Base-by-base conservation (phyloP, 2,329 filamentous ascomycete genomes). In the Thyridium curvatum region DNA sequence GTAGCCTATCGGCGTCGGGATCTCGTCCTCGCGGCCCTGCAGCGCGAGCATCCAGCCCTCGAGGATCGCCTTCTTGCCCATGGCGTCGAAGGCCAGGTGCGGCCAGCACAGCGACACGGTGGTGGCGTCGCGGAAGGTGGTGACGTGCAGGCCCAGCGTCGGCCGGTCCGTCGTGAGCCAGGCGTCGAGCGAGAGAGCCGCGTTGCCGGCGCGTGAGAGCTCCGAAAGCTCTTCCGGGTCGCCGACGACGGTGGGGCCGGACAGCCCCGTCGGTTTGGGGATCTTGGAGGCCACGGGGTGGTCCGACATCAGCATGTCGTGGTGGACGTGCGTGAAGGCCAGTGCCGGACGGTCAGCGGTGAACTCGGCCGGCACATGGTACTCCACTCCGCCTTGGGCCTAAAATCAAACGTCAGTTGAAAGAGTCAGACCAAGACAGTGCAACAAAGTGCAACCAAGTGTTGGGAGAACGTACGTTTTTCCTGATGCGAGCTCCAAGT, bases 401-500 rank as follows among this genome's bases (percentile, higher is more conserved):
- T 34, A 10, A 4, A 15, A 18, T 18, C 16, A 26, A 26, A 26
- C 10, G 21, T 26, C 21, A 26, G 21, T 26, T 6, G 21, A 10
- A 26, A 26, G 6, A 6, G 21, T 10, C 6, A 26, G 10, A 10
- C 21, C 6, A 26, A 26, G 10, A 26, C n/a, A n/a, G n/a, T n/a
- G n/a, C n/a, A n/a, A n/a, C n/a, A n/a, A n/a, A n/a, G n/a, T n/a
- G n/a, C n/a, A n/a, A n/a, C n/a, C n/a, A 26, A 10, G 6, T 26
- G 21, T 6, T 26, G 21, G 21, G 10, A 29, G 26, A n/a, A 38
- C 39, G n/a, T 9, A 41, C 36, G 45, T 60, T 63, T 15, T 53
- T 29, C 13, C 66, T 52, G n/a, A 72, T 43, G 5, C 69, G 58
- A 5, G 66, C 70, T 1, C 66, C 68, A 2, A 74, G 45, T 42